Conservation (phyloP, 768 basidiomycete genomes). For the Collybiopsis luxurians region DNA sequence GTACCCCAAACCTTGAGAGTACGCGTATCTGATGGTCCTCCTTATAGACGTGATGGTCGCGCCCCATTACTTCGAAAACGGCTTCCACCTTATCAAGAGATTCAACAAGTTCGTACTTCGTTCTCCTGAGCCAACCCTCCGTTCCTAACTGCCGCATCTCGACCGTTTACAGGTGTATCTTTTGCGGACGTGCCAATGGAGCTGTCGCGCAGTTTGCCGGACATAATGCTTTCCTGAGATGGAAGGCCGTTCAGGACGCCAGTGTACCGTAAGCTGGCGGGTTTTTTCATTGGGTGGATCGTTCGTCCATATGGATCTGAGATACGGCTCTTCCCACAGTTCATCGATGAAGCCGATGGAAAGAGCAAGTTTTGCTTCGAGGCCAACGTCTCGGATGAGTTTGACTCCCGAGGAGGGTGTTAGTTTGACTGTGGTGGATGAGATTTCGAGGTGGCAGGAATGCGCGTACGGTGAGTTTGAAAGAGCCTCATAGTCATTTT, state of each 20-base stretch:
- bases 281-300: background rate
- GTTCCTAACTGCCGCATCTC: background rate
- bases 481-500: too few relatives aligned
- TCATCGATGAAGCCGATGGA: conserved; percentile 61
- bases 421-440: conserved; percentile 81
- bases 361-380: conserved; percentile 73
- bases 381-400: conserved; percentile 78
- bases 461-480: conserved; percentile 48
- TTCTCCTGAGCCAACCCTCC: too few relatives aligned
- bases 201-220: conserved; percentile 84
- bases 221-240: conserved; percentile 85
- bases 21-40: too few relatives aligned
- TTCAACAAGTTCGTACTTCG: conserved; percentile 67
- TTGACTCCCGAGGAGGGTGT: conserved; percentile 91
- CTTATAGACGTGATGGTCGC: conserved; percentile 51
- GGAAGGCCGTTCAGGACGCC: conserved; percentile 86
- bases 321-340: conserved; percentile 23
- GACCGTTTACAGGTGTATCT: conserved; percentile 43
- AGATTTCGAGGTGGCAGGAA: conserved; percentile 90
- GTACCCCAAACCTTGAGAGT: too few relatives aligned
- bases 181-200: conserved; percentile 75
- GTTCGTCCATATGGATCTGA: too few relatives aligned
- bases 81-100: conserved; percentile 81
- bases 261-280: conserved; percentile 32
- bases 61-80: conserved; percentile 87